Evolutionary conservation across 805 yeast species (phyloP).

Genomic region (Cyberlindnera petersonii): DNA sequence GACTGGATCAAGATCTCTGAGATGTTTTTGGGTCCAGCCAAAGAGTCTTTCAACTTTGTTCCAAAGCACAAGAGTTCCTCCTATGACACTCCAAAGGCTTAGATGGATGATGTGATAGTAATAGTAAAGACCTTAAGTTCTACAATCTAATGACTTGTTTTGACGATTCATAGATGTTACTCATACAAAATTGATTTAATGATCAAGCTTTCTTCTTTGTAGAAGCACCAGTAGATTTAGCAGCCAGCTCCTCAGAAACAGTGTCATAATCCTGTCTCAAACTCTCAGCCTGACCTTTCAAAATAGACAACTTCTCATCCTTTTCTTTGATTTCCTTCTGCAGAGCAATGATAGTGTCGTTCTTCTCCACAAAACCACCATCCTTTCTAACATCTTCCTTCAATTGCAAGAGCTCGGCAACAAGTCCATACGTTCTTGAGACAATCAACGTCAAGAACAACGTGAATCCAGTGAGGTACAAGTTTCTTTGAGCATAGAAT

Average conservation of each 20-base stretch:
- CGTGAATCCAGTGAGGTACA: constrained; percentile 94
- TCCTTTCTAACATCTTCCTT: constrained; percentile 54
- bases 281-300: constrained; percentile 70
- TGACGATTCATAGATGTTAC: not conserved
- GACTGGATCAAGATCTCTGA: constrained; percentile 95
- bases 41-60: constrained; percentile 66
- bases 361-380: constrained; percentile 27
- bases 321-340: constrained; percentile 35
- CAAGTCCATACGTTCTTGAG: constrained; percentile 77
- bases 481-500: constrained; percentile 94
- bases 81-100: constrained; percentile 36
- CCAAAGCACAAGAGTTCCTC: constrained; percentile 97
- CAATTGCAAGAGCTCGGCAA: constrained; percentile 63
- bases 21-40: constrained; percentile 88
- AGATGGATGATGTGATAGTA: too few species aligned
- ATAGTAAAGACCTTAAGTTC: too few species aligned
- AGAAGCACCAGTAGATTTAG: constrained; percentile 6
- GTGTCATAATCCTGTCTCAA: constrained; percentile 62
- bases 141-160: too few species aligned
- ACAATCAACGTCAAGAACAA: constrained; percentile 83
- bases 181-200: not conserved
- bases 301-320: constrained; percentile 58
- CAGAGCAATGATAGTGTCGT: constrained; percentile 19
- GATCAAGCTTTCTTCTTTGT: constrained; percentile 15
- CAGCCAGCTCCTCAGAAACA: constrained; percentile 19